Evolutionary conservation across 345 rosid genomes (phyloP), one percentile per base, ranked within the genome.

Genomic region (Salix udensis): DNA sequence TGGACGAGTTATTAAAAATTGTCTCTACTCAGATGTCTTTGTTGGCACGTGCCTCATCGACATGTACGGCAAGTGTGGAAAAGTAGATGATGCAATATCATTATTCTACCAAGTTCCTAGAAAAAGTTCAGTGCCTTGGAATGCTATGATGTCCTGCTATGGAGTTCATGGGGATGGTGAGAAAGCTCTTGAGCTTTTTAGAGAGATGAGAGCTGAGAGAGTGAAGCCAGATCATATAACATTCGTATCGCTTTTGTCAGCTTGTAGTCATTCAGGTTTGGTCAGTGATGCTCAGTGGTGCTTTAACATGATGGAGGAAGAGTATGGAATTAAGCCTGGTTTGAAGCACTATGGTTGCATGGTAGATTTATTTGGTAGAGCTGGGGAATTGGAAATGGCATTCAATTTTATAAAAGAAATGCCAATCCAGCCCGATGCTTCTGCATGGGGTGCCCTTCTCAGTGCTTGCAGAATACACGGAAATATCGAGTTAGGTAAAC

Each of bases 221-320:
- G 70, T 84, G 65, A 87, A 77, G 81, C 97, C 98, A 68, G 93
- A 94, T 78, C 89, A 86, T 68, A 85, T 92, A 62, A 92, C 97
- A 64, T 92, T 89, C 81, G 88, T 92, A 39, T 90, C 95, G 40
- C 40, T 91, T 39, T 84, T 94, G 68, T 92, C 94, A 40, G 94
- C 98, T 77, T 94, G 97, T 82, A 92, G 98, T 84, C 98, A 94
- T 80, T 90, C 98, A 0, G 97, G 97, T 75, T 76, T 94, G 83
- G 92, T 92, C 46, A 91, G 85, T 42, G 91, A 85, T 73, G 98
- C 96, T 74, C 83, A 88, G 67, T 24, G 61, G 66, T 85, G 81
- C 82, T 94, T 88, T 75, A 61, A 72, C 62, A 65, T 75, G 82
- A 91, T 92, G 97, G 88, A 91, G 82, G 82, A 84, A 81, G 80